These are phyloP conservation scores for Xylariaceae sp. DNA, from an alignment of 2,329 filamentous ascomycete species.

Conservation along the genomic window DNA sequence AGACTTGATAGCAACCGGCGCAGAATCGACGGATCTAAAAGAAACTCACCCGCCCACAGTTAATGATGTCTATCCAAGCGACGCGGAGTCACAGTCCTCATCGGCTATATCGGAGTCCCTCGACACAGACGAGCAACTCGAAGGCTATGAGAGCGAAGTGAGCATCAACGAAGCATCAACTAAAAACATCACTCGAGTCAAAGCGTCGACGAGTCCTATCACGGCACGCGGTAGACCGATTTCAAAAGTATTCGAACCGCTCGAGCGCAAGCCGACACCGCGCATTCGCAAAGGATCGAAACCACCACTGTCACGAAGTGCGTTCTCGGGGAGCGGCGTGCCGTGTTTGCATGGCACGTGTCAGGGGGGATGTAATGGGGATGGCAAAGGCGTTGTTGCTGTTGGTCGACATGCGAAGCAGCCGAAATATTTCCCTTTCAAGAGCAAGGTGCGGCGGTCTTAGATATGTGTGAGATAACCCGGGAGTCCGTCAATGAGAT, in stretches of 20 bases:
- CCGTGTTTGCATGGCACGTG: constrained; percentile 6
- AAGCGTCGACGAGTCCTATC: background rate
- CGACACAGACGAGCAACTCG: constrained; percentile 10
- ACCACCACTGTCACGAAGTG: constrained; percentile 27
- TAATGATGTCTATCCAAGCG: background rate
- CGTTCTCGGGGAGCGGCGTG: constrained; percentile 14
- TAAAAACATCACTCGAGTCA: constrained; percentile 1
- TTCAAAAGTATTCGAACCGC: background rate
- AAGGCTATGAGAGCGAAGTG: constrained; percentile 11
- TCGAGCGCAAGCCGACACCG: constrained; percentile 12
- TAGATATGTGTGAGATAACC: too few species aligned
- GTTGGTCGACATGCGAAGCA: background rate
- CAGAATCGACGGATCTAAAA: background rate
- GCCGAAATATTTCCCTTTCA: constrained; percentile 22
- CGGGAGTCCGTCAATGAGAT: too few species aligned
- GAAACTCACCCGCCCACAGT: background rate
- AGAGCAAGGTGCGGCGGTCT: constrained; percentile 1
- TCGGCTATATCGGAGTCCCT: constrained; percentile 1
- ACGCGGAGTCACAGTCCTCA: background rate
- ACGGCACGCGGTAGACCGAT: background rate
- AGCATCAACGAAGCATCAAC: background rate
- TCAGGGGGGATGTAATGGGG: constrained; percentile 1
- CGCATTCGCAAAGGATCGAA: constrained; percentile 25
- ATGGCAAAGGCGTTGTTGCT: background rate
- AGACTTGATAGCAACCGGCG: background rate